Percentiles rank a stretch among this genome's conserved stretches.
These are phyloP conservation scores for Aspergillus arachidicola DNA, from an alignment of 2,329 filamentous ascomycete species.

Conservation along the genomic window DNA sequence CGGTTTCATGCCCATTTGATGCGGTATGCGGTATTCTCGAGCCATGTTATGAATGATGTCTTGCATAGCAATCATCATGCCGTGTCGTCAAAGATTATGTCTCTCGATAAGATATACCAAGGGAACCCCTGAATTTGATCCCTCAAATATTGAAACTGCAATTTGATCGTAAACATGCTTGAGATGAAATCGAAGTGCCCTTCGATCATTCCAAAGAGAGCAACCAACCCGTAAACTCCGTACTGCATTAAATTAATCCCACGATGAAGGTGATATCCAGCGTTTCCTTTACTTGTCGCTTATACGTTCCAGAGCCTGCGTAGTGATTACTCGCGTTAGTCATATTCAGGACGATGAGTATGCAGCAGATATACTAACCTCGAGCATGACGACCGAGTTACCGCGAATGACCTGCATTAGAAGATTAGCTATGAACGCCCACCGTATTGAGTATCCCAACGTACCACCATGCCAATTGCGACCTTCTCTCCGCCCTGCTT, in stretches of 20 bases:
- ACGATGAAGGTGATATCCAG: constrained; percentile 24
- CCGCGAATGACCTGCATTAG: constrained; percentile 78
- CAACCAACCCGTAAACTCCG: constrained; percentile 43
- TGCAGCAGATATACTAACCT: constrained; percentile 52
- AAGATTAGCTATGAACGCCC: constrained; percentile 13
- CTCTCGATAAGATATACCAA: constrained; percentile 5
- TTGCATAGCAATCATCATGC: constrained; percentile 16
- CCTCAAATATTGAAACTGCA: constrained; percentile 7
- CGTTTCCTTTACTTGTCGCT: constrained; percentile 40
- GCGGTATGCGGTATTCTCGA: constrained; percentile 12
- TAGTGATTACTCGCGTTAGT: constrained; percentile 11
- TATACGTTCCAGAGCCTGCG: constrained; percentile 46
- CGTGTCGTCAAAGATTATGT: constrained; percentile 10
- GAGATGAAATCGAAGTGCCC: constrained; percentile 24
- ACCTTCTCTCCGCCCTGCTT: constrained; percentile 89
- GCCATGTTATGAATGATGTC: constrained; percentile 16
- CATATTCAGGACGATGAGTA: not conserved
- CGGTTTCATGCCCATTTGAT: constrained; percentile 9
- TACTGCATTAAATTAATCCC: constrained; percentile 32
- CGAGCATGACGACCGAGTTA: constrained; percentile 98
- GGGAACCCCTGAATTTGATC: constrained; percentile 1
- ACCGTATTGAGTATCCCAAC: constrained; percentile 29
- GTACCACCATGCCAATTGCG: constrained; percentile 86
- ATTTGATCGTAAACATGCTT: constrained; percentile 17
- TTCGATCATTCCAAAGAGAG: constrained; percentile 36